A percentile compares a stretch with the other conserved stretches of the same genome.
Conservation (phyloP, 805 yeast species). For the Metschnikowia lochheadii region DNA sequence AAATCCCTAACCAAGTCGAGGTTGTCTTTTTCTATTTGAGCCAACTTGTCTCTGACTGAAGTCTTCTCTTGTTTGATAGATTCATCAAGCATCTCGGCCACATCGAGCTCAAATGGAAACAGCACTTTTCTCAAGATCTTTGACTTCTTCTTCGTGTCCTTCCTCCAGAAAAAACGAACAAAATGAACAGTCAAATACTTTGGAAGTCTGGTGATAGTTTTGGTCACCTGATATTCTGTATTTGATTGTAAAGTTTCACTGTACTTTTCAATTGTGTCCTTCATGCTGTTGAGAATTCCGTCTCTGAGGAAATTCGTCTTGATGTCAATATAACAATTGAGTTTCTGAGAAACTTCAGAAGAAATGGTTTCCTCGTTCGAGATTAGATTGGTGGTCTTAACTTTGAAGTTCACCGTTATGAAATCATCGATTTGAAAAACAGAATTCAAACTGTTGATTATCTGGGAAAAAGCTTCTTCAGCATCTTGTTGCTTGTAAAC, state of each 20-base stretch:
- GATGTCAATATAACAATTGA: constrained; percentile 85
- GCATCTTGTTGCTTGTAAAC: constrained; percentile 94
- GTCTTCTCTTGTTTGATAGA: constrained; percentile 63
- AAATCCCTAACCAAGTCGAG: constrained; percentile 69
- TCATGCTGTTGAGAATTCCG: constrained; percentile 71
- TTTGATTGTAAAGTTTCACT: constrained; percentile 66
- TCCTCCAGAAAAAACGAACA: constrained; percentile 94
- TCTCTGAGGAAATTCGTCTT: constrained; percentile 83
- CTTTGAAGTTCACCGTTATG: constrained; percentile 64
- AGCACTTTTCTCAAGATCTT: constrained; percentile 91
- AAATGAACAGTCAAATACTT: constrained; percentile 85
- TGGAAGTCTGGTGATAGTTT: constrained; percentile 73
- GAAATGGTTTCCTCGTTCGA: constrained; percentile 29
- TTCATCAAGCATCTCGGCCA: constrained; percentile 81
- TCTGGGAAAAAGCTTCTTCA: constrained; percentile 88
- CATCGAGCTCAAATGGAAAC: constrained; percentile 90
- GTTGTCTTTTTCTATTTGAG: constrained; percentile 70
- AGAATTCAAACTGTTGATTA: constrained; percentile 50
- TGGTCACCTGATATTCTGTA: constrained; percentile 61
- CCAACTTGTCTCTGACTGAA: constrained; percentile 69
- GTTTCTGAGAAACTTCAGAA: constrained; percentile 58
- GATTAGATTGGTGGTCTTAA: constrained; percentile 58
- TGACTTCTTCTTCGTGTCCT: constrained; percentile 84
- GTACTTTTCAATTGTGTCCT: constrained; percentile 73
- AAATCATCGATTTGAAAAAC: constrained; percentile 50